Percentiles rank a stretch among this genome's conserved stretches.
Evolutionary conservation across 805 yeast species (phyloP).

Genomic region (Suhomyces xylopsoci): DNA sequence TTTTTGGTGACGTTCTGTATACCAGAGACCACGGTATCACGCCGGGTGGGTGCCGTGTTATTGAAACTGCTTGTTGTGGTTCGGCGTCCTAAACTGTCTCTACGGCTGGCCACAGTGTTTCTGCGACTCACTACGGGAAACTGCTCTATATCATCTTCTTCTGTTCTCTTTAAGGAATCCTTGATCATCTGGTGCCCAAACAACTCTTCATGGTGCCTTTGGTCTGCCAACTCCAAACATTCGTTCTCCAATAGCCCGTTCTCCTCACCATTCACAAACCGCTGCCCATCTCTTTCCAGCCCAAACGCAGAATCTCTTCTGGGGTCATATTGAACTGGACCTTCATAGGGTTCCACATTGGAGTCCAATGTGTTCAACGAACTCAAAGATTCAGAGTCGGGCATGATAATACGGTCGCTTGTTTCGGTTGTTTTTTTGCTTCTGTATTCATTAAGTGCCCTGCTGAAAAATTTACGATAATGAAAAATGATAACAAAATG

Average conservation of each 20-base stretch:
- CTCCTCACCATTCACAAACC: constrained; percentile 3
- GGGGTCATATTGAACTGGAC: background rate
- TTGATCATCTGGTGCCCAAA: constrained; percentile 12
- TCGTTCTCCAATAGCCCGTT: background rate
- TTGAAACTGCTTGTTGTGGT: background rate
- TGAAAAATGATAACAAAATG: background rate
- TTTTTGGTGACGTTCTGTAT: constrained; percentile 19
- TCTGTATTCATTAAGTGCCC: background rate
- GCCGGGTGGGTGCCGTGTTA: background rate
- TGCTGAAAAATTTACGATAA: background rate
- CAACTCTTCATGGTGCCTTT: constrained; percentile 7
- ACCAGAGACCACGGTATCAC: constrained; percentile 17
- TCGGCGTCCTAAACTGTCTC: background rate
- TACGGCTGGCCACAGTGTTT: constrained; percentile 7
- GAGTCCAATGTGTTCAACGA: background rate
- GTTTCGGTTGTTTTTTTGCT: background rate
- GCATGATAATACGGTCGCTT: background rate
- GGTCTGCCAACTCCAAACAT: constrained; percentile 3
- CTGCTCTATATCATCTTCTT: background rate
- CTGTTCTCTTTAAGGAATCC: constrained; percentile 1
- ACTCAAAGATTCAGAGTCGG: background rate
- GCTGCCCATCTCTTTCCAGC: background rate
- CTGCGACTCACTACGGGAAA: background rate
- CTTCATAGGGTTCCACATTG: background rate
- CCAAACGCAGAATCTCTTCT: background rate